Evolutionary conservation across 2,329 filamentous ascomycete genomes (phyloP).

Genomic region (Periconia sp.): DNA sequence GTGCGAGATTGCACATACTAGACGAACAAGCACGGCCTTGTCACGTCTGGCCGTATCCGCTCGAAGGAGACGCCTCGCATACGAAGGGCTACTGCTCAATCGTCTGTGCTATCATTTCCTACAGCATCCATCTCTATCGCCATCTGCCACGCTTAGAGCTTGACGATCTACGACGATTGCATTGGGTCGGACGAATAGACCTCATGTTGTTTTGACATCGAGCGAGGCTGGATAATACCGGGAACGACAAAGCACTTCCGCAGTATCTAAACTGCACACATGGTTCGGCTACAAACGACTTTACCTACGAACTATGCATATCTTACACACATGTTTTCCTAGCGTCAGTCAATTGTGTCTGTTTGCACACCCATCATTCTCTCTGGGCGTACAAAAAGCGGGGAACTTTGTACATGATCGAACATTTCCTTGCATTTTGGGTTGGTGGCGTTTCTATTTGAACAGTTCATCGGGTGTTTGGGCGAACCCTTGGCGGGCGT

Average conservation of each 20-base stretch:
- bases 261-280: slow-evolving; percentile 15
- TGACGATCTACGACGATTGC: too few species aligned
- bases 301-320: slow-evolving; percentile 7
- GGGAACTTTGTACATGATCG: slow-evolving; percentile 3
- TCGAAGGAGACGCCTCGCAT: too few species aligned
- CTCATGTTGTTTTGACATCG: too few species aligned
- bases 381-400: slow-evolving; percentile 20
- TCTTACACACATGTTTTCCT: slow-evolving; percentile 8
- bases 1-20: background rate
- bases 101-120: too few species aligned
- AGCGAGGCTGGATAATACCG: too few species aligned
- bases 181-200: too few species aligned
- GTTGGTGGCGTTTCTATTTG: background rate
- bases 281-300: slow-evolving; percentile 8
- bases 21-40: too few species aligned
- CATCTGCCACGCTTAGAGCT: too few species aligned
- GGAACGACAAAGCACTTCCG: slow-evolving; percentile 3
- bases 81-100: too few species aligned
- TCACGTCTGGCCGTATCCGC: too few species aligned
- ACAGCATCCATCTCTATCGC: too few species aligned
- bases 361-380: slow-evolving; percentile 16
- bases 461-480: slow-evolving; percentile 1
- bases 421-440: slow-evolving; percentile 8
- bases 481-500: background rate
- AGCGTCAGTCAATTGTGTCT: background rate